A percentile compares a stretch with the other conserved stretches of the same genome.
Evolutionary conservation across 2,329 filamentous ascomycete species (phyloP).

Genomic region (Colletotrichum echinochloae): DNA sequence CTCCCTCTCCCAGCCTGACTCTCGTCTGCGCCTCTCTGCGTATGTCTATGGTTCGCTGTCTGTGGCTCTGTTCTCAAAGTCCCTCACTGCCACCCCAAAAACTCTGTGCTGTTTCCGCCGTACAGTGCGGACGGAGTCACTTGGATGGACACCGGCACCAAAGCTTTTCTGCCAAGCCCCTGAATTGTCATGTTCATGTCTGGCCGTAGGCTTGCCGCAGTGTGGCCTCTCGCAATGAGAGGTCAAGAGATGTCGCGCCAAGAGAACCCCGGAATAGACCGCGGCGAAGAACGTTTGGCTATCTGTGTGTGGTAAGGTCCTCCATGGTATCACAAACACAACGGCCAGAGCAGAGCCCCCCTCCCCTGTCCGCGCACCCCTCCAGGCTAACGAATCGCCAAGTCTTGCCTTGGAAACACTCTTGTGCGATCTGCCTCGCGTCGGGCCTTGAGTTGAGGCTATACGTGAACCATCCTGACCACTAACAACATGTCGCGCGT

Average conservation of each 20-base stretch:
- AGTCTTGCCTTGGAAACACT: constrained; percentile 37
- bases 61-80: constrained; percentile 1
- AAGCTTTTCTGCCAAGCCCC: constrained; percentile 36
- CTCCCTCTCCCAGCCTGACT: no score
- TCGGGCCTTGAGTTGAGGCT: constrained; percentile 33
- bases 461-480: constrained; percentile 22
- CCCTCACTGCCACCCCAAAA: constrained; percentile 8
- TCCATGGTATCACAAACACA: constrained; percentile 17
- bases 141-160: constrained; percentile 16
- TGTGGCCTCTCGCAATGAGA: constrained; percentile 19
- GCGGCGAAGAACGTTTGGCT: constrained; percentile 25
- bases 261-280: constrained; percentile 37
- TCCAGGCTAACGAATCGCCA: constrained; percentile 23
- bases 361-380: background rate
- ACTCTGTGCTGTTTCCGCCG: constrained; percentile 7
- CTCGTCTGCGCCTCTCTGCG: background rate
- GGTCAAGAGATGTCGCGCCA: constrained; percentile 19
- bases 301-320: constrained; percentile 9
- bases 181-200: constrained; percentile 37
- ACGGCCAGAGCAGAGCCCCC: constrained; percentile 21
- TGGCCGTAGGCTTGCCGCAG: constrained; percentile 24
- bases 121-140: constrained; percentile 18
- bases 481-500: constrained; percentile 1
- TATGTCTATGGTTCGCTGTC: background rate
- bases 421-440: constrained; percentile 31